A percentile compares a stretch with the other conserved stretches of the same genome.
Conservation (phyloP, 169 alveolate species). For the Fabrea salina region DNA sequence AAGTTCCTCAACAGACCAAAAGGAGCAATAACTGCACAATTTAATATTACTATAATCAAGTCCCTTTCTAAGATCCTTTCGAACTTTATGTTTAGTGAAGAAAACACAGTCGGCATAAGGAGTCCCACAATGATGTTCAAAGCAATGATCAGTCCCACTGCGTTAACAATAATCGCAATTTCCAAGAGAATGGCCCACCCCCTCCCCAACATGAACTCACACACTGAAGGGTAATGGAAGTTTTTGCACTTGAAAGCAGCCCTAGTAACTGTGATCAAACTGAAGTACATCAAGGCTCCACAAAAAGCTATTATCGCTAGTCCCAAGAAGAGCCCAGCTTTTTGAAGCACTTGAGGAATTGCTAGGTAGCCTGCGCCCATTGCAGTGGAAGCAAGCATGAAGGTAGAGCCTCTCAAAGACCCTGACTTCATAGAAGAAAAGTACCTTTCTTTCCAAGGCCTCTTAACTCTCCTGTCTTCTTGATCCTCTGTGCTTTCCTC, state of each 20-base stretch:
- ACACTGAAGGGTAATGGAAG: constrained; percentile 22
- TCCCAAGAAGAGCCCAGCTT: constrained; percentile 54
- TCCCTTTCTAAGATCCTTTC: not conserved
- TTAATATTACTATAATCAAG: not conserved
- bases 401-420: constrained; percentile 68
- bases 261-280: constrained; percentile 29
- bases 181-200: constrained; percentile 20
- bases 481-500: too few relatives aligned
- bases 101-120: not conserved
- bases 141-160: constrained; percentile 10
- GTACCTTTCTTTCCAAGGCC: too few relatives aligned
- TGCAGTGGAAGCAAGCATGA: constrained; percentile 54
- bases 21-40: not conserved
- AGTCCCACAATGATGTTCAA: constrained; percentile 18
- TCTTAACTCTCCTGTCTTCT: too few relatives aligned
- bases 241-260: not conserved
- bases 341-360: constrained; percentile 45
- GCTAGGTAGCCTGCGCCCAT: constrained; percentile 72
- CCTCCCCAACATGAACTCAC: not conserved
- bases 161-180: constrained; percentile 18
- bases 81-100: not conserved
- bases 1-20: constrained; percentile 17
- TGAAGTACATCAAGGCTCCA: constrained; percentile 34
- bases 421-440: too few relatives aligned
- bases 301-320: constrained; percentile 42